Conservation (phyloP, 225 moss, liverwort and hornwort genomes). For the Pseudisothecium myosuroides region DNA sequence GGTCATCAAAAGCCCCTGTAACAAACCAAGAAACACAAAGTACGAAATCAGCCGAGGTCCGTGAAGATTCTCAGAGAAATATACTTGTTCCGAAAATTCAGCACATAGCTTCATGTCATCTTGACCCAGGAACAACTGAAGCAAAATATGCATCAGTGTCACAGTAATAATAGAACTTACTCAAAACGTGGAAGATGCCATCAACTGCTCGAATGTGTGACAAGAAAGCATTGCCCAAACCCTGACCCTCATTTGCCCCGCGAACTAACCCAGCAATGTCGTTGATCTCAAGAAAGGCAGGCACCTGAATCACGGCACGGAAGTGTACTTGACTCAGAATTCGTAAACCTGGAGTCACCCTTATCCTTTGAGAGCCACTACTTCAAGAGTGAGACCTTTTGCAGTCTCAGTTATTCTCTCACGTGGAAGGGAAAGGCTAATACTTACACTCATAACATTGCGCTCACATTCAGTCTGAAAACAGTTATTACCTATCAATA, state of each 20-base stretch:
- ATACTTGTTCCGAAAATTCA: background rate
- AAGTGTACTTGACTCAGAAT: background rate
- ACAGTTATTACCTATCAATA: background rate
- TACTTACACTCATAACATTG: no score
- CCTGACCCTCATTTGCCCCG: conserved; percentile 94
- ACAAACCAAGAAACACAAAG: background rate
- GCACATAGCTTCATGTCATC: background rate
- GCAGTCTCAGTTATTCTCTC: background rate
- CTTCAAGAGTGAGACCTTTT: background rate
- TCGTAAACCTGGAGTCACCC: background rate
- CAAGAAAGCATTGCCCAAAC: conserved; percentile 89
- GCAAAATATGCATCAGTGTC: background rate
- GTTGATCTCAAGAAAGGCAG: conserved; percentile 95
- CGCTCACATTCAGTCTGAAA: background rate
- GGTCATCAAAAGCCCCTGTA: conserved; percentile 89
- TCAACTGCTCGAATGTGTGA: conserved; percentile 98
- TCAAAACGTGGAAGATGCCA: conserved; percentile 94
- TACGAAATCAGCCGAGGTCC: background rate
- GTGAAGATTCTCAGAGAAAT: background rate
- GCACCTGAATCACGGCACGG: conserved; percentile 34
- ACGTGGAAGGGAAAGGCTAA: background rate
- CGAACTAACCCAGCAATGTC: conserved; percentile 98
- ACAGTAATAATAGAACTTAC: conserved; percentile 15
- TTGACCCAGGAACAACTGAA: background rate
- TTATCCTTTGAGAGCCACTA: background rate